Evolutionary conservation across 2,329 filamentous ascomycete genomes (phyloP).

Genomic region (Emergomyces orientalis): DNA sequence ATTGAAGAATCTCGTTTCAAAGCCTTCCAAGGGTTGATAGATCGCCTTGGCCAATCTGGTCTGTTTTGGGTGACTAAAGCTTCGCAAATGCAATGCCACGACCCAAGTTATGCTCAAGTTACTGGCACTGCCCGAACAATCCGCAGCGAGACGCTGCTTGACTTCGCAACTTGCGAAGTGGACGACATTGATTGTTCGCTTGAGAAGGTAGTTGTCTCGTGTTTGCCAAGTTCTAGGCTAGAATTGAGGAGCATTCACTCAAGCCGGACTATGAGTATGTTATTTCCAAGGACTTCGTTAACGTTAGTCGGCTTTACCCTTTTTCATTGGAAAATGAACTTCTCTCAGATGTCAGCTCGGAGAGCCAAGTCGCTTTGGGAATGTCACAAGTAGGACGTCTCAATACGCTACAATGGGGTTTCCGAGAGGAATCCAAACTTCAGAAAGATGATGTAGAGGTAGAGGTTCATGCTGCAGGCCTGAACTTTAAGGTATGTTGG

Average conservation of each 20-base stretch:
- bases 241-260: not conserved
- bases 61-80: constrained; percentile 11
- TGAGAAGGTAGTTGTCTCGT: constrained; percentile 6
- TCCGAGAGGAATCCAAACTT: not conserved
- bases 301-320: constrained; percentile 10
- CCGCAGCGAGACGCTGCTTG: constrained; percentile 7
- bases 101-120: constrained; percentile 6
- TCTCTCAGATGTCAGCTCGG: not conserved
- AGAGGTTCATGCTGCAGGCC: constrained; percentile 5
- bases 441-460: constrained; percentile 5
- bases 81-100: constrained; percentile 3
- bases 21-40: constrained; percentile 6
- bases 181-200: constrained; percentile 6
- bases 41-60: constrained; percentile 1
- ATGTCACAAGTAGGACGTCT: not conserved
- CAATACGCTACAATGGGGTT: not conserved
- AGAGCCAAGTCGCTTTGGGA: not conserved
- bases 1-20: constrained; percentile 2
- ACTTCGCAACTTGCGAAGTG: constrained; percentile 8
- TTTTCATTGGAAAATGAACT: constrained; percentile 8
- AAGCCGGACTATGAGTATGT: constrained; percentile 11
- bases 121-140: constrained; percentile 6
- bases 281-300: constrained; percentile 3
- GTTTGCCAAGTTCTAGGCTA: constrained; percentile 8
- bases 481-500: constrained; percentile 8